Percentiles rank a stretch among this genome's conserved stretches.
Evolutionary conservation across 2,329 filamentous ascomycete species (phyloP).

Genomic region (Exutisphaerella laricina): DNA sequence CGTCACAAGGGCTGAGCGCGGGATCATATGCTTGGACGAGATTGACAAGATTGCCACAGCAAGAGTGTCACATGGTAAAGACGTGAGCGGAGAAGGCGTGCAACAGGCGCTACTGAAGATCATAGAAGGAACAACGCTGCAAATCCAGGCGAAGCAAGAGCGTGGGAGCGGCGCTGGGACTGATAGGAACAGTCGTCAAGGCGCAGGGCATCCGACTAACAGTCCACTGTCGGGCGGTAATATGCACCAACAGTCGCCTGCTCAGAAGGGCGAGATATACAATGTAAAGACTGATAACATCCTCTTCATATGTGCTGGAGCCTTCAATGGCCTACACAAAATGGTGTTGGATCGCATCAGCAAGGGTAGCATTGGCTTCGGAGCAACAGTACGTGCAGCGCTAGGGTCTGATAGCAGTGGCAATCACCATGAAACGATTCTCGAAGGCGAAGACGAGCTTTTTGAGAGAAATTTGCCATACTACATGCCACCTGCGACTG

Average conservation of each 20-base stretch:
- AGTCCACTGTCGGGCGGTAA: conserved; percentile 35
- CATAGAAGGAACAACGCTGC: conserved; percentile 90
- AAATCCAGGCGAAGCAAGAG: conserved; percentile 80
- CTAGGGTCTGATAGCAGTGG: conserved; percentile 28
- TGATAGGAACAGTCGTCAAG: conserved; percentile 14
- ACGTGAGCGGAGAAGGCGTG: conserved; percentile 93
- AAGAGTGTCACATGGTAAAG: conserved; percentile 81
- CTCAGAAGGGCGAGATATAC: conserved; percentile 53
- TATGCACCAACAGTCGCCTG: conserved; percentile 25
- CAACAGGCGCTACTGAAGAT: conserved; percentile 95
- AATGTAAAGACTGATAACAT: conserved; percentile 93
- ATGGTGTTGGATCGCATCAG: conserved; percentile 80
- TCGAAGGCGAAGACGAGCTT: conserved; percentile 52
- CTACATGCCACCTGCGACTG: conserved; percentile 35
- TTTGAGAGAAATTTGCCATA: conserved; percentile 46
- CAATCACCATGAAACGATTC: conserved; percentile 54
- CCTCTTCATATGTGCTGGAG: conserved; percentile 92
- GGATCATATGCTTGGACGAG: conserved; percentile 93
- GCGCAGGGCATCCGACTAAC: conserved; percentile 31
- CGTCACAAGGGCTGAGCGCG: conserved; percentile 74
- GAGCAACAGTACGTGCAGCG: conserved; percentile 64
- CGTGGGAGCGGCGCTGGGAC: conserved; percentile 39
- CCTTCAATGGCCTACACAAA: conserved; percentile 89
- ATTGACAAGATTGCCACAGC: conserved; percentile 94
- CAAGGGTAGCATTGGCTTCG: conserved; percentile 83